Conservation (phyloP, 164 flowering plant species). For the Nelumbo lutea region DNA sequence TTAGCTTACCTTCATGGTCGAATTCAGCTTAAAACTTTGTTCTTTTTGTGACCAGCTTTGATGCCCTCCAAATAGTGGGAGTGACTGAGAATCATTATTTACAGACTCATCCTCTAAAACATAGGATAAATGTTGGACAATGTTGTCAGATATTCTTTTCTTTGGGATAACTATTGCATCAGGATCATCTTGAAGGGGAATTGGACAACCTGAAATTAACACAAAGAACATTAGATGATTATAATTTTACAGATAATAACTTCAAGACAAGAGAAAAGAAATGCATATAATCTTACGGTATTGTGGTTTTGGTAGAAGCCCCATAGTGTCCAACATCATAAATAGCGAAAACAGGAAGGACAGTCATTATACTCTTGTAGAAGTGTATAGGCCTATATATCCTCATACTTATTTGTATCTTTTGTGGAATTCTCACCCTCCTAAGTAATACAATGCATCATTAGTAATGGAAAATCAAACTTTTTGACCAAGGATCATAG, state of each 20-base stretch:
- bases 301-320: slow-evolving; percentile 58
- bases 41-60: slow-evolving; percentile 76
- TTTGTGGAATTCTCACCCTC: no score
- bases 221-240: slow-evolving; percentile 9
- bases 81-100: slow-evolving; percentile 36
- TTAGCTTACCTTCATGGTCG: slow-evolving; percentile 69
- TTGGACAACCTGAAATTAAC: slow-evolving; percentile 60
- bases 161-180: slow-evolving; percentile 61
- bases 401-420: no score
- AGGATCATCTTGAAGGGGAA: slow-evolving; percentile 70
- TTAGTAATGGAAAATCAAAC: no score
- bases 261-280: background rate
- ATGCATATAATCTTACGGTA: slow-evolving; percentile 59
- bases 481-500: no score
- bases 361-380: no score
- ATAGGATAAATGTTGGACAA: slow-evolving; percentile 57
- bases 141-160: slow-evolving; percentile 45
- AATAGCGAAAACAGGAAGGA: slow-evolving; percentile 3
- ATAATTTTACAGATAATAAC: background rate
- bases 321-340: slow-evolving; percentile 55
- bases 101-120: slow-evolving; percentile 46
- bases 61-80: slow-evolving; percentile 87
- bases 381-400: no score
- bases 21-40: slow-evolving; percentile 63
- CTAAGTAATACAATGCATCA: no score